Evolutionary conservation across 169 alveolate species (phyloP), one percentile per base, ranked within the genome.

Genomic region (Besnoitia besnoiti): DNA sequence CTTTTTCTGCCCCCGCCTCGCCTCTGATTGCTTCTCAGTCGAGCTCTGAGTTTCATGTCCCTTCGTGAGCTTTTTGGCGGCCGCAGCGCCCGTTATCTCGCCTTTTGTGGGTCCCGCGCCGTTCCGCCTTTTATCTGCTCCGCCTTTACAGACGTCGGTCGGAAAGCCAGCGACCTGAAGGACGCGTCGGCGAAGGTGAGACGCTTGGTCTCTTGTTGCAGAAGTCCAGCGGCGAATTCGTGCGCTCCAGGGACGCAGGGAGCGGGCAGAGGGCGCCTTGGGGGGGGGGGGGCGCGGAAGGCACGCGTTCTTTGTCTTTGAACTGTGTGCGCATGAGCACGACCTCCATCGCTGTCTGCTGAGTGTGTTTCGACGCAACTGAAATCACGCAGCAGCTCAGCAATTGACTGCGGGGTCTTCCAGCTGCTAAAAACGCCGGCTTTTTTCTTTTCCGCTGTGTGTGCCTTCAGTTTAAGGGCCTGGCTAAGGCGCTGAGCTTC

Each of bases 401-500:
- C 8, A 67, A n/a, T 10, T 14, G 40, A 67, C 80, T 67, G n/a
- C n/a, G n/a, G n/a, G n/a, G n/a, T n/a, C n/a, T n/a, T n/a, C n/a
- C n/a, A n/a, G n/a, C n/a, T n/a, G n/a, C n/a, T n/a, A n/a, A n/a
- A n/a, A n/a, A n/a, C n/a, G n/a, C n/a, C n/a, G n/a, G 33, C 14
- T 62, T 33, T 24, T 24, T 33, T 62, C 79, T 62, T 73, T 73
- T 73, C 46, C 44, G 3, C n/a, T 24, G n/a, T 51, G 67, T 24
- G 40, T 30, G 39, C 40, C 80, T 77, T 37, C 94, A 91, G 94
- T 94, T 95, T 91, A 51, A 89, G 93, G 90, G 87, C 40, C 91
- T 91, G 40, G 96, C 96, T 35, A 94, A 91, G 89, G 93, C 80
- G 50, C 92, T 95, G 79, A 92, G 93, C 51, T 79, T 95, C 33